Evolutionary conservation across 257 asterid species (phyloP), one percentile per base, ranked within the genome.

Genomic region (Ocimum tenuiflorum): DNA sequence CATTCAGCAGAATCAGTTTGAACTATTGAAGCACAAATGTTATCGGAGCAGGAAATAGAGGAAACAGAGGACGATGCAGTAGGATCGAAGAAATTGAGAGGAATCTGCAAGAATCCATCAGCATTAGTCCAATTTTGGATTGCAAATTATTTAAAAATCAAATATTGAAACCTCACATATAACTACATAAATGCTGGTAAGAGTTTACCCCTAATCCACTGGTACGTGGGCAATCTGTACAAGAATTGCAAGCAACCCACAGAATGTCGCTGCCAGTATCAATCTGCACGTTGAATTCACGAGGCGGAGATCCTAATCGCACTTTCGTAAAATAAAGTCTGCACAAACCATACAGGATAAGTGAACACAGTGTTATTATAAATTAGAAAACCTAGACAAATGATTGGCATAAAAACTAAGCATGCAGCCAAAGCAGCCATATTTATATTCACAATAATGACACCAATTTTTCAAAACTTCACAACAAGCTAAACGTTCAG

Each of bases 211-310:
- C 96, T 68, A 92, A 82, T 72, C 95, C 98, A 77, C 97, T 92
- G 45, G 70, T 80, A 36, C 45, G 81, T 12, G 98, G 98, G 73
- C 98, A 91, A 80, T 83, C 78, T 50, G 69, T 74, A 77, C 98
- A 91, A 22, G 95, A 67, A 80, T 82, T 79, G 81, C 98, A 91
- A 53, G 91, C 67, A 60, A 91, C 91, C 97, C 97, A 92, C 56
- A 92, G 72, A 50, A 84, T 73, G 65, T 92, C 98, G 43, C 98
- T 92, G 72, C 98, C 97, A 0, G 97, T 92, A 68, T 92, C 98
- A 51, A 92, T 87, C 72, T 87, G 97, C 77, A 92, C 98, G 43
- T 84, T 89, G 80, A 84, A 89, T 49, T 89, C 98, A 58, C 75
- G 79, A 2, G 98, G 97, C 18, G 97, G 96, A 79, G 96, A 75